phyloP scores from a whole-genome alignment of 768 basidiomycete genomes.

The Macrolepiota albuminosa region DNA sequence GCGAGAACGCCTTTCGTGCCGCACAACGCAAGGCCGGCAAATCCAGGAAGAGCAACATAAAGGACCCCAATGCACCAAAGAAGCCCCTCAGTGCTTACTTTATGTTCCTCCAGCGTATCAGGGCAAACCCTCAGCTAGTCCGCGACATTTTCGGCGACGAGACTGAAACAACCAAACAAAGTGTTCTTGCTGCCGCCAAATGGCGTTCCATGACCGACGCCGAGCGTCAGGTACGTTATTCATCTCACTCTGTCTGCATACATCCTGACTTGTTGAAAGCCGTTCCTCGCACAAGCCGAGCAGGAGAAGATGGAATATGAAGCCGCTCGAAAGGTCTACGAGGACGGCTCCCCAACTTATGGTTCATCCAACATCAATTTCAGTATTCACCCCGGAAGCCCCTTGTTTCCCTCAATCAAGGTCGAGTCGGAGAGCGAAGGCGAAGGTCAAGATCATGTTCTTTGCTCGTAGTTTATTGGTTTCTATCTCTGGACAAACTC shows the following conservation, averaged over 20 bases:
- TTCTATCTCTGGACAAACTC: constrained; percentile 13
- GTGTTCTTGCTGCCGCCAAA: constrained; percentile 86
- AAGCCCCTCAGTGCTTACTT: constrained; percentile 94
- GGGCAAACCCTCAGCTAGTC: constrained; percentile 73
- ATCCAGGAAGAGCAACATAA: constrained; percentile 90
- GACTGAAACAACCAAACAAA: constrained; percentile 92
- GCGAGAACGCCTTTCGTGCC: constrained; percentile 87
- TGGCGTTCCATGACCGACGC: constrained; percentile 94
- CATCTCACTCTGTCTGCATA: neutral
- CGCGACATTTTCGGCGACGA: constrained; percentile 83
- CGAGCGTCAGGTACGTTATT: constrained; percentile 73
- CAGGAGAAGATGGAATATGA: constrained; percentile 96
- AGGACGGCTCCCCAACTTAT: constrained; percentile 70
- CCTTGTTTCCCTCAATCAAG: constrained; percentile 56
- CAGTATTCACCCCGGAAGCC: constrained; percentile 70
- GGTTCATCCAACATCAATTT: constrained; percentile 77
- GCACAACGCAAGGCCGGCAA: constrained; percentile 93
- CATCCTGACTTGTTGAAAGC: constrained; percentile 38
- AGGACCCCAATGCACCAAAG: constrained; percentile 96
- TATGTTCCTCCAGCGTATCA: constrained; percentile 89
- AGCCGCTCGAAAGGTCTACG: constrained; percentile 77
- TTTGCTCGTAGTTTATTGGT: constrained; percentile 25
- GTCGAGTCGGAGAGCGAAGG: constrained; percentile 68
- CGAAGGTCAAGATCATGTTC: constrained; percentile 47
- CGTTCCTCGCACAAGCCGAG: constrained; percentile 90